Evolutionary conservation across 495 filamentous ascomycete genomes (phyloP).

Genomic region (Lentithecium fluviatile): DNA sequence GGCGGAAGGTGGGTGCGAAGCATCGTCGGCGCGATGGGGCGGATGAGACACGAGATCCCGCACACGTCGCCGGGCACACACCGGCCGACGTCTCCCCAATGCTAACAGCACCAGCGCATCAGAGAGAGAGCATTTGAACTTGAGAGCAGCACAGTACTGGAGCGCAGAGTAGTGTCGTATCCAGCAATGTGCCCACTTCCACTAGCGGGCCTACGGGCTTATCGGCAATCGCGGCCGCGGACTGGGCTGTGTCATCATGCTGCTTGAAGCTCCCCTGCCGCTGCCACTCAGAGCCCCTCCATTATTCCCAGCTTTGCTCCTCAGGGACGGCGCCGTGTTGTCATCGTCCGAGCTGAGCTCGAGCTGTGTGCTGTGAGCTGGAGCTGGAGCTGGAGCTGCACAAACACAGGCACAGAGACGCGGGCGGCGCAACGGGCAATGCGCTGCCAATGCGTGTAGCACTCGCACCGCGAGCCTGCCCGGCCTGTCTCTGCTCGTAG

Average conservation of each 20-base stretch:
- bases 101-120: no score
- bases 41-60: no score
- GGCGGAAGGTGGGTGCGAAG: no score
- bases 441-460: neutral
- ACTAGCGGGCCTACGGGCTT: neutral
- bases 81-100: no score
- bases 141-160: constrained; percentile 4
- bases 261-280: constrained; percentile 17
- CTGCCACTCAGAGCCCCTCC: constrained; percentile 7
- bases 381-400: no score
- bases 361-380: neutral
- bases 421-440: neutral
- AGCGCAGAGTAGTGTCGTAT: no score
- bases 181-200: neutral
- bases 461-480: neutral
- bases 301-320: neutral
- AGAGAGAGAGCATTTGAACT: no score
- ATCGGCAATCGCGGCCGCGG: constrained; percentile 15
- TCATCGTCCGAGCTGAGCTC: neutral
- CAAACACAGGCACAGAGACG: no score
- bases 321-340: neutral
- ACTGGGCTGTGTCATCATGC: constrained; percentile 3
- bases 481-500: constrained; percentile 1
- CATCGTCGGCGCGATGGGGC: no score
- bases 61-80: no score